These are phyloP conservation scores for Citrus inodora DNA, from an alignment of 345 rosid species.

Conservation along the genomic window DNA sequence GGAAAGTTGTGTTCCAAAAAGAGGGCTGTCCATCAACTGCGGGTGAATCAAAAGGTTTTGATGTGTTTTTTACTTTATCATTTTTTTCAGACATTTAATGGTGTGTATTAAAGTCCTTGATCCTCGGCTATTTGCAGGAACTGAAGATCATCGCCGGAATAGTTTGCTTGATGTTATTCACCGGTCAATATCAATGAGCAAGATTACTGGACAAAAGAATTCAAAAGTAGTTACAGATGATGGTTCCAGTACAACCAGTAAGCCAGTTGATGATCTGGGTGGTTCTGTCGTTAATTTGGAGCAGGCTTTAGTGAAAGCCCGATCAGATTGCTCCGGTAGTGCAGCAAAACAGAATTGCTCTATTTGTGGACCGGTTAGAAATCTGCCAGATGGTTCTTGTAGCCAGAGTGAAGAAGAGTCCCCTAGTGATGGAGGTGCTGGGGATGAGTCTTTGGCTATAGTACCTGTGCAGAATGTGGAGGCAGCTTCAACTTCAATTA, in stretches of 20 bases:
- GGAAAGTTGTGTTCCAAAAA: conserved; percentile 65
- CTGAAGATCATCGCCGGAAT: conserved; percentile 36
- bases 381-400: conserved; percentile 19
- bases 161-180: conserved; percentile 57
- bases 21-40: conserved; percentile 44
- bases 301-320: conserved; percentile 41
- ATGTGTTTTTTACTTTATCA: background rate
- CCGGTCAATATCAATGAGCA: conserved; percentile 41
- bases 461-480: conserved; percentile 44
- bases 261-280: conserved; percentile 14
- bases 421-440: conserved; percentile 19
- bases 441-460: conserved; percentile 47
- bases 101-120: background rate
- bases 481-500: conserved; percentile 34
- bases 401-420: conserved; percentile 24
- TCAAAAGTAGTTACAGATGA: conserved; percentile 44
- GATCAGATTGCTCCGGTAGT: conserved; percentile 26
- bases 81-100: background rate
- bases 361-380: conserved; percentile 45
- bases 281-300: conserved; percentile 34
- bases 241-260: conserved; percentile 19
- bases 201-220: conserved; percentile 27
- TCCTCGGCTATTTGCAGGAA: conserved; percentile 37
- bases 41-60: conserved; percentile 42
- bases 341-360: conserved; percentile 42